Evolutionary conservation across 1,284 basidiomycete genomes (phyloP), one percentile per base, ranked within the genome.

Genomic region (Trametes versicolor): DNA sequence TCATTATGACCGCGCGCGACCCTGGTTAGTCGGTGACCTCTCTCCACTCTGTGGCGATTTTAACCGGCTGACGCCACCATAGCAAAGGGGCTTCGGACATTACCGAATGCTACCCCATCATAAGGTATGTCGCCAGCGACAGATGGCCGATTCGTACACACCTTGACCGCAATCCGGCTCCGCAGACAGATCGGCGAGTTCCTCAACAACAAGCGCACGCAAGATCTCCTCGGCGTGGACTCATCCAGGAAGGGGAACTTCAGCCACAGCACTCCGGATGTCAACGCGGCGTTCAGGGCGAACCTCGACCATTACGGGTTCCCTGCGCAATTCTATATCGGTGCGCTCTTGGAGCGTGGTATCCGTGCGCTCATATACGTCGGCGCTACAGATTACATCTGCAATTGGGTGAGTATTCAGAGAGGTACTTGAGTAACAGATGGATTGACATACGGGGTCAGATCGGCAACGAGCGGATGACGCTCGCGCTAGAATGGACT

Each of bases 351-450:
- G 21, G 93, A 95, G 71, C 85, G 92, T 23, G 88, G 87, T 1
- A 80, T 96, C 37, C 79, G 84, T 7, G 87, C 90, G 3, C 82
- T 96, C n/a, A 86, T 94, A 62, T 93, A 93, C 69, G 90, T 88
- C 8, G 92, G 91, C 2, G 83, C 81, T 6, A 86, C 87, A 62
- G 92, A 93, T 75, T 91, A 83, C 81, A 88, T 91, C 66, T 92
- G 91, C 73, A 94, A 93, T 76, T 90, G 89, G 83, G 77, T 93
- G 41, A 43, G 71, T 87, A 67, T 82, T 64, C 91, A 4, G 21
- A 12, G 17, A 9, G 32, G 2, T n/a, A n/a, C n/a, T n/a, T n/a
- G 17, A 9, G 4, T 23, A 27, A 10, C 23, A 47, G 54, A n/a
- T 7, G 50, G 5, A 27, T 19, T 51, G 25, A 51, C 50, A 17